Evolutionary conservation across 176 grass and related monocot genomes (phyloP).

Genomic region (Dendrocalamus sinicus): DNA sequence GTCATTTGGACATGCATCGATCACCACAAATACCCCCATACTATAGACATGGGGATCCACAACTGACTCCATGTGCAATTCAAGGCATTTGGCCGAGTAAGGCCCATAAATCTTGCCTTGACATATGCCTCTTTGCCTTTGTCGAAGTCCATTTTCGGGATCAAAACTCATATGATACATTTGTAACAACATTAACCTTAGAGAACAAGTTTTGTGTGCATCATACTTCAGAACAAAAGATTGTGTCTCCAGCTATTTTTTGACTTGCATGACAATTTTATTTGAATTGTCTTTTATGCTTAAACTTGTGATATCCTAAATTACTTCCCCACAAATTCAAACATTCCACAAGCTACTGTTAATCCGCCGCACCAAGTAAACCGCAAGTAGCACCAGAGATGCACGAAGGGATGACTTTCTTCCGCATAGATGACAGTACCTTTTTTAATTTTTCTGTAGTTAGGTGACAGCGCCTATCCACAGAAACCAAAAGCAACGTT

Average conservation of each 20-base stretch:
- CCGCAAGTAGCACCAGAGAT: background rate
- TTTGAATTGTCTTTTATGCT: background rate
- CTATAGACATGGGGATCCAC: background rate
- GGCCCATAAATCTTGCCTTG: background rate
- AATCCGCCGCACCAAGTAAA: background rate
- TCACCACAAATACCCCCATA: background rate
- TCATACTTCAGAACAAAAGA: background rate
- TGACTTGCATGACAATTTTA: background rate
- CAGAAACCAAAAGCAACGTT: background rate
- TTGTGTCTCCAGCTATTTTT: background rate
- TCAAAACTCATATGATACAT: background rate
- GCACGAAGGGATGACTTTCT: background rate
- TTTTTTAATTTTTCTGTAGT: background rate
- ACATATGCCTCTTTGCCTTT: background rate
- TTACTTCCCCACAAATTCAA: background rate
- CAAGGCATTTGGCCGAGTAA: background rate
- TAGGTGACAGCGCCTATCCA: background rate
- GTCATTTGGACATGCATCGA: background rate
- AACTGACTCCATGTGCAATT: background rate
- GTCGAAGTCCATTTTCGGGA: background rate
- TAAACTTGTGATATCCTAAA: background rate
- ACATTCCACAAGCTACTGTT: background rate
- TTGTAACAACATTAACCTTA: background rate
- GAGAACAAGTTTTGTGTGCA: background rate
- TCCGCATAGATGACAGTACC: background rate